Evolutionary conservation across 2,329 filamentous ascomycete species (phyloP).

Genomic region (Botrytis aclada): DNA sequence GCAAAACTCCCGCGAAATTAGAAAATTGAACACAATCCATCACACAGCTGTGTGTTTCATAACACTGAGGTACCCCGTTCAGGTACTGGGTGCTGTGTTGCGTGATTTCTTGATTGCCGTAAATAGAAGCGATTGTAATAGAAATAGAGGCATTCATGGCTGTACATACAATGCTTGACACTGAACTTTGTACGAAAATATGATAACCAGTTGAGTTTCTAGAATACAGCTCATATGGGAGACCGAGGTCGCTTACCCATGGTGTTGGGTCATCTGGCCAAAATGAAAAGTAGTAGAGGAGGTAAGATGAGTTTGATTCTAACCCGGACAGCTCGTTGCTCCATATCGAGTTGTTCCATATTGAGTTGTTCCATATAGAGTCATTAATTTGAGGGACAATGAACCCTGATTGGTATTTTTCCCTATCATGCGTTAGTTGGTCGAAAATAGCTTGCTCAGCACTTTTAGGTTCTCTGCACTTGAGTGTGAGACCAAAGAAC

Average conservation of each 20-base stretch:
- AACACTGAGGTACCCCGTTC: neutral
- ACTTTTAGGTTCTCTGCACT: slow-evolving; percentile 16
- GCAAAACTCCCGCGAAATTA: neutral
- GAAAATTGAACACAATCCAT: neutral
- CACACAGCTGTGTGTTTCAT: neutral
- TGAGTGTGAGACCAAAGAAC: slow-evolving; percentile 24
- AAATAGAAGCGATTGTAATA: neutral
- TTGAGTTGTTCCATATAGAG: neutral
- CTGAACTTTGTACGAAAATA: neutral
- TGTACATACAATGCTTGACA: neutral
- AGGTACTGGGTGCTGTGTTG: neutral
- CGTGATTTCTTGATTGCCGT: neutral
- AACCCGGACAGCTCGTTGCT: neutral
- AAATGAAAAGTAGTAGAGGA: neutral
- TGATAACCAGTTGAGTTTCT: neutral
- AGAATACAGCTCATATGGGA: too few species aligned
- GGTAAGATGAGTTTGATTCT: neutral
- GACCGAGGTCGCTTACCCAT: too few species aligned
- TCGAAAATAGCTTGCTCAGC: neutral
- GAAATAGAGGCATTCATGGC: neutral
- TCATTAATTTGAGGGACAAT: neutral
- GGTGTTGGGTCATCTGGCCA: too few species aligned
- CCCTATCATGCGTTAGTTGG: neutral
- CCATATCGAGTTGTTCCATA: neutral
- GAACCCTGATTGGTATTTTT: neutral